Evolutionary conservation across 2,329 filamentous ascomycete species (phyloP).

Genomic region (Exophiala spinifera): DNA sequence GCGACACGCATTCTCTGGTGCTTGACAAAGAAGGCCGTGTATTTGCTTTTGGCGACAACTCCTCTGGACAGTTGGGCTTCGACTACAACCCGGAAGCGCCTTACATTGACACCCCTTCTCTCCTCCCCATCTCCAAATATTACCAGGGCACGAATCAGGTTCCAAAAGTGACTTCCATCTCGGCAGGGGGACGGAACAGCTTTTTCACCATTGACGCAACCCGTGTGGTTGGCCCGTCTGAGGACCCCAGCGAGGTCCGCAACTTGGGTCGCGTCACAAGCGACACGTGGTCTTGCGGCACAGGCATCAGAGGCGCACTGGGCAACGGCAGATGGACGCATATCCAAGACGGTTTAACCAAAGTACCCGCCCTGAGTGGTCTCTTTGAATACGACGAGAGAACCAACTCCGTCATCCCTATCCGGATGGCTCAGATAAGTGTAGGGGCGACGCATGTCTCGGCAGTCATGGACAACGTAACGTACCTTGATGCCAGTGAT

Average conservation of each 20-base stretch:
- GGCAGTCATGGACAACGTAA: slow-evolving; percentile 79
- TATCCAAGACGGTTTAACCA: slow-evolving; percentile 70
- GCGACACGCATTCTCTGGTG: slow-evolving; percentile 81
- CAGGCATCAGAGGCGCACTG: slow-evolving; percentile 77
- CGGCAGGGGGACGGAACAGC: slow-evolving; percentile 80
- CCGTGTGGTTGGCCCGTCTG: slow-evolving; percentile 50
- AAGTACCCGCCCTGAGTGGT: slow-evolving; percentile 77
- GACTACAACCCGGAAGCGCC: slow-evolving; percentile 62
- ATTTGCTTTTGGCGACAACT: slow-evolving; percentile 89
- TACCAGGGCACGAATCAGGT: slow-evolving; percentile 65
- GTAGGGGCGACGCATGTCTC: slow-evolving; percentile 78
- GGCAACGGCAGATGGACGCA: slow-evolving; percentile 90
- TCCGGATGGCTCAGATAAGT: slow-evolving; percentile 69
- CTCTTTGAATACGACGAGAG: slow-evolving; percentile 84
- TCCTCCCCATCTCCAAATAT: slow-evolving; percentile 67
- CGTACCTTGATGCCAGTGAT: slow-evolving; percentile 57
- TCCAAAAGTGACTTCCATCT: slow-evolving; percentile 70
- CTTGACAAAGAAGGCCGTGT: slow-evolving; percentile 72
- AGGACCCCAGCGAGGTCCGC: slow-evolving; percentile 40
- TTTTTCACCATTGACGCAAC: slow-evolving; percentile 83
- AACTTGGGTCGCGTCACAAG: slow-evolving; percentile 59
- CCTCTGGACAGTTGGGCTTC: slow-evolving; percentile 85
- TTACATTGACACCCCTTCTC: slow-evolving; percentile 65
- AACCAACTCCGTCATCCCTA: slow-evolving; percentile 66
- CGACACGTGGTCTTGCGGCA: slow-evolving; percentile 84